Evolutionary conservation across 148 eudicot species (phyloP), one percentile per base, ranked within the genome.

Genomic region (Arctostaphylos glauca): DNA sequence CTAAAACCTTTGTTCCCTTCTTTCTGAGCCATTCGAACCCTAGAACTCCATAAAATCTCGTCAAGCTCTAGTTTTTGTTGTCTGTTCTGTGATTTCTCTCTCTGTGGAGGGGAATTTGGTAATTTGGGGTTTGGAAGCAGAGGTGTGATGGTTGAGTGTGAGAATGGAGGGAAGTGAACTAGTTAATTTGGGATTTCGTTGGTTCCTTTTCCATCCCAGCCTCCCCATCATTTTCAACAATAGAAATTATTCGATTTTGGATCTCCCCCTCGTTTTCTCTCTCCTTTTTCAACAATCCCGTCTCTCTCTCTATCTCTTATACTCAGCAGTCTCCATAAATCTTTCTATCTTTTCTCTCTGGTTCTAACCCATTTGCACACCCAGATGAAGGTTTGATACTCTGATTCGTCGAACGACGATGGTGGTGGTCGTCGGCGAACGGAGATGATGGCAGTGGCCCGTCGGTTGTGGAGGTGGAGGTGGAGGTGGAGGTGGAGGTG

Each of bases 101-200:
- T 58, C 1, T 60, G 18, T 21, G 23, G n/a, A 16, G 53, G 9
- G 47, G 18, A 7, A 5, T 50, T 8, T 31, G 54, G 13, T 31
- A 68, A 9, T 41, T 66, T 19, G 3, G 53, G 77, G 14, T 54
- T 68, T 53, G 44, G 70, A 74, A 82, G 46, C 52, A 59, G 85
- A 64, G 71, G 79, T 86, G 86, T 84, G 84, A 89, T 90, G 91
- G 80, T 89, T 83, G 67, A 83, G 62, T 60, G 56, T 81, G 86
- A 88, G 64, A 87, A 93, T 93, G 96, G 96, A 93, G 84, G 88
- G 78, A 43, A 83, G 84, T 87, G 88, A 87, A 86, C 84, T 68
- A 53, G 77, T 81, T 67, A 84, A 67, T 49, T 78, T n/a, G n/a
- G 84, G 76, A 83, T 71, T 83, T 78, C 14, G 23, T 52, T 64